Conservation (phyloP, 75 land plant species). For the Sequoia sempervirens region DNA sequence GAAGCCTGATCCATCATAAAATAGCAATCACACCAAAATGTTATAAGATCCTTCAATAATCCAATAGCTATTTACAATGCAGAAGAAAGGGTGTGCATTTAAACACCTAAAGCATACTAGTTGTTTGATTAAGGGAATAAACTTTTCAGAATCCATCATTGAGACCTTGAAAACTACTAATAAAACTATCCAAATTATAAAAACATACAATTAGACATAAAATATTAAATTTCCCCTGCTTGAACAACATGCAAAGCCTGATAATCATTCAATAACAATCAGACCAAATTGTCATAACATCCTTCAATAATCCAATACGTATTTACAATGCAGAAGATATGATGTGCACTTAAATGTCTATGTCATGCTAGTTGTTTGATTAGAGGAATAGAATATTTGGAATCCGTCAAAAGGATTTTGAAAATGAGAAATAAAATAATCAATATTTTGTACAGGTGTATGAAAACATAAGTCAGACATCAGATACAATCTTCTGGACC, state of each 20-base stretch:
- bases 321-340: not conserved
- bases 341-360: not conserved
- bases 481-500: not conserved
- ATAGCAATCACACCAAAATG: slow-evolving; percentile 3
- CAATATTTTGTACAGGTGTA: not conserved
- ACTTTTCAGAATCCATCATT: not conserved
- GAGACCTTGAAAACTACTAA: not conserved
- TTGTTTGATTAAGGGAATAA: not conserved
- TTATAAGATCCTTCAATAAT: not conserved
- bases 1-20: slow-evolving; percentile 58
- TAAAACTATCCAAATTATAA: not conserved
- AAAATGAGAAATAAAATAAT: not conserved
- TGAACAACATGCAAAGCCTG: slow-evolving; percentile 67
- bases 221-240: slow-evolving; percentile 44
- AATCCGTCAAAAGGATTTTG: not conserved
- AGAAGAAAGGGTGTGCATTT: not conserved
- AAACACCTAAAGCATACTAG: not conserved
- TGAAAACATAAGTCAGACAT: not conserved
- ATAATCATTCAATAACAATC: slow-evolving; percentile 6
- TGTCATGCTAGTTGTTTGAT: not conserved
- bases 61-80: not conserved
- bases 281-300: not conserved
- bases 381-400: not conserved
- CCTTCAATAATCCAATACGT: not conserved
- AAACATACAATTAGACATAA: not conserved